A percentile compares a stretch with the other conserved stretches of the same genome.
Conservation (phyloP, 495 filamentous ascomycete species). For the Echria macrotheca region DNA sequence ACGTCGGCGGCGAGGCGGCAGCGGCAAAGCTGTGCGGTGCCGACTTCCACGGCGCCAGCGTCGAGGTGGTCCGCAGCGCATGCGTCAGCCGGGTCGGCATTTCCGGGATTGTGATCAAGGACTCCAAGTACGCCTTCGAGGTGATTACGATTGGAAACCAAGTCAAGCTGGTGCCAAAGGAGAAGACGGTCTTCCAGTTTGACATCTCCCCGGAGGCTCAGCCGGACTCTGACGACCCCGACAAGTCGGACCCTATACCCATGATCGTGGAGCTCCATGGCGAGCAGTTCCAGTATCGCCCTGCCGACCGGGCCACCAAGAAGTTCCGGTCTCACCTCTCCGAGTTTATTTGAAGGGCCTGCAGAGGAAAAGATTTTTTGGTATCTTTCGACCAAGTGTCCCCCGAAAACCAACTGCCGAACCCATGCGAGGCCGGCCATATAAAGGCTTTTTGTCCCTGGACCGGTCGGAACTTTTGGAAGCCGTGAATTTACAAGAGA, state of each 20-base stretch:
- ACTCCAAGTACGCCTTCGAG: constrained; percentile 81
- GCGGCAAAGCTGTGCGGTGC: constrained; percentile 69
- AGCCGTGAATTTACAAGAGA: constrained; percentile 3
- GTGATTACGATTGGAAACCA: constrained; percentile 67
- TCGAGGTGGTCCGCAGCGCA: constrained; percentile 76
- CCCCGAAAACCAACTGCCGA: no score
- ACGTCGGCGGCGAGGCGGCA: constrained; percentile 37
- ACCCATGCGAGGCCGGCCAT: no score
- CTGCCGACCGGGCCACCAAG: constrained; percentile 79
- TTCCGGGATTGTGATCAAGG: constrained; percentile 79
- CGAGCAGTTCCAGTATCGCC: constrained; percentile 74
- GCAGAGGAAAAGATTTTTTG: no score
- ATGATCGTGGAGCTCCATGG: constrained; percentile 85
- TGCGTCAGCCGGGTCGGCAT: constrained; percentile 79
- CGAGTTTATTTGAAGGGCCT: constrained; percentile 59
- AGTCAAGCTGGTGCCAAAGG: constrained; percentile 76
- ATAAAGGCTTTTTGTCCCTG: no score
- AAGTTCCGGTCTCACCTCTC: constrained; percentile 80
- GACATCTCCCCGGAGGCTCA: constrained; percentile 49
- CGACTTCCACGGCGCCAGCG: constrained; percentile 82
- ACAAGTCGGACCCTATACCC: no score
- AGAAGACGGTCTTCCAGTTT: constrained; percentile 79
- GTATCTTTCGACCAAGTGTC: no score
- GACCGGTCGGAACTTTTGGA: neutral
- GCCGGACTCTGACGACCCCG: constrained; percentile 14